phyloP scores from a whole-genome alignment of 768 basidiomycete species.

The Lactarius indigo region DNA sequence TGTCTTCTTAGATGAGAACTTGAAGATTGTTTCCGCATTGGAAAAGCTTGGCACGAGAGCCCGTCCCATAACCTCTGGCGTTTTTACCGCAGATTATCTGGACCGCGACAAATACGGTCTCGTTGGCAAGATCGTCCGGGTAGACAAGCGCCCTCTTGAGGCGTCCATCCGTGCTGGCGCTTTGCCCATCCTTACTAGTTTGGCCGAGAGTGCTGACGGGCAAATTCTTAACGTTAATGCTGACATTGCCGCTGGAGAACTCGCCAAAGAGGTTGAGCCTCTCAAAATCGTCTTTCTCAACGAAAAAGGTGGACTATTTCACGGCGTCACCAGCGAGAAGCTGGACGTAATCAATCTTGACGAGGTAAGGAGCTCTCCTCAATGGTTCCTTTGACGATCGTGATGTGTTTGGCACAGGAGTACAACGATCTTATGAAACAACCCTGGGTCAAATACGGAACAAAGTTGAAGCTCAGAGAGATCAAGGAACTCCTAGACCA shows the following conservation, averaged over 20 bases:
- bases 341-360: constrained; percentile 95
- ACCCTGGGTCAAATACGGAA: constrained; percentile 98
- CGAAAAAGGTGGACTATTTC: constrained; percentile 97
- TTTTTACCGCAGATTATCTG: constrained; percentile 96
- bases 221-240: constrained; percentile 99
- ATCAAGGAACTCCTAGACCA: constrained; percentile 99
- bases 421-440: constrained; percentile 96
- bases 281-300: constrained; percentile 98
- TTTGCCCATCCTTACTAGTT: constrained; percentile 89
- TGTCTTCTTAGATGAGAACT: constrained; percentile 96
- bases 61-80: constrained; percentile 95
- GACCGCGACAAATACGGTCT: constrained; percentile 93
- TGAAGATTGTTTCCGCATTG: constrained; percentile 88
- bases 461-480: constrained; percentile 97
- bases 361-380: constrained; percentile 52
- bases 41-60: constrained; percentile 96
- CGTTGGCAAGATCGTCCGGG: constrained; percentile 90
- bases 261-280: constrained; percentile 96
- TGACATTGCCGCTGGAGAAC: constrained; percentile 96
- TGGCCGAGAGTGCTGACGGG: constrained; percentile 94
- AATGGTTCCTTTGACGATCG: background rate
- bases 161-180: constrained; percentile 95
- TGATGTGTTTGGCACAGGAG: constrained; percentile 51
- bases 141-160: constrained; percentile 96
- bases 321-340: constrained; percentile 96